phyloP scores from a whole-genome alignment of 164 flowering plant genomes.

The Tinospora cordifolia region DNA sequence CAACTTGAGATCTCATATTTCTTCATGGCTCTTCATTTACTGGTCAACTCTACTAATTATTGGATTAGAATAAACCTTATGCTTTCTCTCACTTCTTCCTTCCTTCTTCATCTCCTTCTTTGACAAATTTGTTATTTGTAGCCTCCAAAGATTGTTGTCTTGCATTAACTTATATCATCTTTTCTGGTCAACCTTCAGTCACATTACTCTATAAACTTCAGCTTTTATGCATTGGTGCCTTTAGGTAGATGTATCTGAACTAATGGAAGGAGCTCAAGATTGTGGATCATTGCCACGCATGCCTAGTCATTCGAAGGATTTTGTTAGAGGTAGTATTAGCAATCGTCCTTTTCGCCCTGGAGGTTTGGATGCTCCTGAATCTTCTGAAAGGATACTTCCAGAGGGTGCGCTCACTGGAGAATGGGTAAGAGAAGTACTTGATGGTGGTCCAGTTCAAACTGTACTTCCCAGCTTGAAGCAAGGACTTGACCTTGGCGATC shows the following conservation, averaged over 20 bases:
- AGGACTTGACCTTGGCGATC: conserved; percentile 75
- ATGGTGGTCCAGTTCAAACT: conserved; percentile 61
- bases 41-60: too few relatives aligned
- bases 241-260: conserved; percentile 71
- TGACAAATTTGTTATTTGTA: too few relatives aligned
- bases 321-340: conserved; percentile 72
- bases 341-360: conserved; percentile 96
- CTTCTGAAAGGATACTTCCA: conserved; percentile 53
- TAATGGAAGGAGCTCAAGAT: conserved; percentile 54
- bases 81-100: too few relatives aligned
- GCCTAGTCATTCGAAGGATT: conserved; percentile 74
- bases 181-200: background rate
- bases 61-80: too few relatives aligned
- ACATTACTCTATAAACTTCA: background rate
- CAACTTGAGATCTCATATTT: too few relatives aligned
- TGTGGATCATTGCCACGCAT: conserved; percentile 58
- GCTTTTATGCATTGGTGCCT: background rate
- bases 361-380: conserved; percentile 65
- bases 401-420: conserved; percentile 67
- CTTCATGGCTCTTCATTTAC: too few relatives aligned
- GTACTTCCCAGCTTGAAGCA: conserved; percentile 68
- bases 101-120: too few relatives aligned
- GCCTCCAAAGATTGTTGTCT: too few relatives aligned
- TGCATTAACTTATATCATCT: too few relatives aligned
- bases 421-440: conserved; percentile 70